Evolutionary conservation across 768 basidiomycete species (phyloP).

Genomic region (Leccinum broughii): DNA sequence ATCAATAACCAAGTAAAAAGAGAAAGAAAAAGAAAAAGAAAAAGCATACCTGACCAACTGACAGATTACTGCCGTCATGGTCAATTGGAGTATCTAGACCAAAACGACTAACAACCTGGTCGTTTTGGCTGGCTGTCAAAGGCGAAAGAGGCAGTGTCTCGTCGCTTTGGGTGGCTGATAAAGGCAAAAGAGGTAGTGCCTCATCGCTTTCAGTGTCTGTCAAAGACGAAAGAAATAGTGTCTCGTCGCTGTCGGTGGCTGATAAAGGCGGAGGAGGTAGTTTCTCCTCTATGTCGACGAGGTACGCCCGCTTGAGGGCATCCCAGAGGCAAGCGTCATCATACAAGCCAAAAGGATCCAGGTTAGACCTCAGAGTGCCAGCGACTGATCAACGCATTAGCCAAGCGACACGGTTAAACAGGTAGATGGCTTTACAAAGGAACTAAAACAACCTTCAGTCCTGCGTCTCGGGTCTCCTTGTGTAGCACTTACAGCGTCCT

Average conservation of each 20-base stretch:
- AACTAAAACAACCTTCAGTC: constrained; percentile 31
- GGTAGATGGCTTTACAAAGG: constrained; percentile 31
- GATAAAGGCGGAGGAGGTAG: constrained; percentile 31
- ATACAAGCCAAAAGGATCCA: constrained; percentile 84
- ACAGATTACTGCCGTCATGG: constrained; percentile 83
- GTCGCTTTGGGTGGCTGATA: constrained; percentile 34
- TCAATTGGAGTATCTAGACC: constrained; percentile 82
- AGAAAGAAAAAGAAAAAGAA: neutral
- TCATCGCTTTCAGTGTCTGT: constrained; percentile 40
- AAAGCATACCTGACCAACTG: constrained; percentile 51
- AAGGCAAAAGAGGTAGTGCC: constrained; percentile 23
- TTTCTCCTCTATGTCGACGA: constrained; percentile 56
- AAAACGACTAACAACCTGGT: constrained; percentile 54
- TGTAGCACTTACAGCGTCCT: constrained; percentile 50
- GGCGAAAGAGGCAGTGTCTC: constrained; percentile 19
- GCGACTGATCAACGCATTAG: constrained; percentile 47
- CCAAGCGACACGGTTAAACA: neutral
- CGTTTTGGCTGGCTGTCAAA: constrained; percentile 38
- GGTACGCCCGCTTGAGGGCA: constrained; percentile 80
- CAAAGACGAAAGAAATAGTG: constrained; percentile 25
- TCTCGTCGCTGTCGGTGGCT: constrained; percentile 34
- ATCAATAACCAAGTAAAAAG: neutral
- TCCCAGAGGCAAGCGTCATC: constrained; percentile 87
- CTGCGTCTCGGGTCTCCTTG: neutral
- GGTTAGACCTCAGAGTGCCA: constrained; percentile 80